A percentile compares a stretch with the other conserved stretches of the same genome.
These are phyloP conservation scores for Ogataea nitratoaversa DNA, from an alignment of 805 yeast genomes.

Conservation along the genomic window DNA sequence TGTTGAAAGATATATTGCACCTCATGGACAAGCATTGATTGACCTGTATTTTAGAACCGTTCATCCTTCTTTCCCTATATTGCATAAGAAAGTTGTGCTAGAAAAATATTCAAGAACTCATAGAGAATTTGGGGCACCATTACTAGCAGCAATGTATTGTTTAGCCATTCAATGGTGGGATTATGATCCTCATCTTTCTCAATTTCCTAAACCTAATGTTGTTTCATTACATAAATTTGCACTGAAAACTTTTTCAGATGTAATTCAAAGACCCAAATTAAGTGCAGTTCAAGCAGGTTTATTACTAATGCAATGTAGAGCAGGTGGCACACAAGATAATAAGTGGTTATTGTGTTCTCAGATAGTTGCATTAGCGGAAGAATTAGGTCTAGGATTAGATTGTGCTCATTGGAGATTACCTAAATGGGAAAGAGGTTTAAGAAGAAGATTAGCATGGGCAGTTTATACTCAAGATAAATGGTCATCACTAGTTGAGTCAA, in stretches of 20 bases:
- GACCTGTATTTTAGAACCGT: constrained; percentile 79
- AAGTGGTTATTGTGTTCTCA: constrained; percentile 87
- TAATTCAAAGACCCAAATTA: constrained; percentile 80
- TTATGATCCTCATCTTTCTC: constrained; percentile 69
- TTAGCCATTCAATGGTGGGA: constrained; percentile 95
- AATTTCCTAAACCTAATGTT: constrained; percentile 75
- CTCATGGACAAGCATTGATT: constrained; percentile 80
- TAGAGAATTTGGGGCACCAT: constrained; percentile 86
- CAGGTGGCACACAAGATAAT: constrained; percentile 41
- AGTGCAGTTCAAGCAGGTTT: constrained; percentile 91
- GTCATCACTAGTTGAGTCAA: constrained; percentile 73
- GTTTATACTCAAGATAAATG: constrained; percentile 90
- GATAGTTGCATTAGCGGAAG: constrained; percentile 84
- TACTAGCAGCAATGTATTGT: constrained; percentile 85
- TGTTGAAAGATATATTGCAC: constrained; percentile 83
- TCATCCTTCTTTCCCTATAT: constrained; percentile 87
- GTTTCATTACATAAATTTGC: constrained; percentile 68
- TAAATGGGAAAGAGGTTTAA: constrained; percentile 87
- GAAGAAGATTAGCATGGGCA: constrained; percentile 93
- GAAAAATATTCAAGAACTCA: constrained; percentile 90
- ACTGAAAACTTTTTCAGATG: constrained; percentile 58
- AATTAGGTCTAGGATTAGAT: constrained; percentile 85
- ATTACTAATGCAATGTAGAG: constrained; percentile 63
- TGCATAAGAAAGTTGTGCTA: constrained; percentile 85
- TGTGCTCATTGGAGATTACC: constrained; percentile 91